Percentiles rank a stretch among this genome's conserved stretches.
These are phyloP conservation scores for Podila epicladia DNA, from an alignment of 192 early-diverging fungal genomes.

Conservation along the genomic window DNA sequence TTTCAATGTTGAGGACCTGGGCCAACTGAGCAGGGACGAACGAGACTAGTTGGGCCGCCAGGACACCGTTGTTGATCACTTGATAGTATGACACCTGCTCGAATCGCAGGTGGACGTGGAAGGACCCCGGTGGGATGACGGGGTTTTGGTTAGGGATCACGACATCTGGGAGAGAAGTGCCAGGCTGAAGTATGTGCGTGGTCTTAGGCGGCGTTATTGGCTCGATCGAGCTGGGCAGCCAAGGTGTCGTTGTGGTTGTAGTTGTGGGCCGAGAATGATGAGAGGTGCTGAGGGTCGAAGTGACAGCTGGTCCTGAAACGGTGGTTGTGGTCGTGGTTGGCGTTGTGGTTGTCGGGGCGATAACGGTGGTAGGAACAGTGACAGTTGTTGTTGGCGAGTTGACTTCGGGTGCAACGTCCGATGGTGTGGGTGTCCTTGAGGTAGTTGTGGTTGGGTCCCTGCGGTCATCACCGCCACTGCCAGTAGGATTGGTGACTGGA, in stretches of 20 bases:
- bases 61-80: conserved; percentile 43
- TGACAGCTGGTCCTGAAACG: neutral
- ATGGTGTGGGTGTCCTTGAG: too few species aligned
- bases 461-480: too few species aligned
- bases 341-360: too few species aligned
- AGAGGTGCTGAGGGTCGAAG: neutral
- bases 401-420: too few species aligned
- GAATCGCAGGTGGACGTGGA: conserved; percentile 28
- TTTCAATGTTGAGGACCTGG: conserved; percentile 4
- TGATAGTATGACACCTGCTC: conserved; percentile 40
- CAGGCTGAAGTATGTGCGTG: conserved; percentile 8
- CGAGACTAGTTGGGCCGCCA: conserved; percentile 41
- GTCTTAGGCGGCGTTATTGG: conserved; percentile 22
- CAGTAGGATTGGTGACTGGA: too few species aligned
- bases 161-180: conserved; percentile 34
- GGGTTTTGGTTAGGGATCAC: conserved; percentile 41
- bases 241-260: conserved; percentile 15
- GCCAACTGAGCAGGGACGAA: conserved; percentile 33
- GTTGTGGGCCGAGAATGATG: conserved; percentile 1
- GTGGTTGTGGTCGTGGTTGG: neutral
- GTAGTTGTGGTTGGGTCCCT: too few species aligned
- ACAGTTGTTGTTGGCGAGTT: too few species aligned
- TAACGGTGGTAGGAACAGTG: too few species aligned
- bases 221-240: conserved; percentile 37
- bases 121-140: conserved; percentile 14